Base-by-base conservation (phyloP, 2,329 filamentous ascomycete species). In the Ophiostoma angusticollis region DNA sequence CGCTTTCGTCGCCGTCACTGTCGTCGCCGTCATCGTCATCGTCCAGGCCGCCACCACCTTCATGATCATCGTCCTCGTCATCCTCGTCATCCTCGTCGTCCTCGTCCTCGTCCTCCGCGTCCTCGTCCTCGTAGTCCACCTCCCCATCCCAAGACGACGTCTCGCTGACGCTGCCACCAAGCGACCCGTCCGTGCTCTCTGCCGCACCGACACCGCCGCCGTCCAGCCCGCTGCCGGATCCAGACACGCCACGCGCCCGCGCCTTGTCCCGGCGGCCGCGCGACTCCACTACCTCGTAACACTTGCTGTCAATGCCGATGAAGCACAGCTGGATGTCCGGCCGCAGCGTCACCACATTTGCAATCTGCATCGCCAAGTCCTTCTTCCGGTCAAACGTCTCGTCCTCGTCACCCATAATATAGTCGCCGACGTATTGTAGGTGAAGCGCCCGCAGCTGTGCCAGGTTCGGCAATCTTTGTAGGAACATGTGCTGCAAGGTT, bases 261-360 rank as follows among this genome's bases (percentile, higher is more conserved):
- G n/a, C n/a, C n/a, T n/a, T n/a, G n/a, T n/a, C n/a, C 51, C 51
- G 22, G 47, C 50, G 16, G 62, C 61, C 11, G 61, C 65, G 3
- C 61, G 67, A 68, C 55, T 91, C 84, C 7, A 86, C 59, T 23
- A 91, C 80, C 55, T 91, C 84, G 52, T 83, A 91, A 57, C 84
- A 91, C 56, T 86, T 87, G 29, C 64, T 65, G n/a, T 69, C 68
- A 39, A 91, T 72, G 14, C 80, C 84, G 49, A 89, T 70, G 52
- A 87, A 89, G 56, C 78, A 84, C 12, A 91, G 65, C 51, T 80
- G 76, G 19, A 87, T 72, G 49, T 87, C 81, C 0, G 81, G 80
- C 5, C 81, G 71, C 13, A 91, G 64, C 11, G 80, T 77, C 39
- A 89, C 76, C 32, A 87, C 82, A 54, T 89, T 81, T 23, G 86